These are phyloP conservation scores for Xylaria curta DNA, from an alignment of 495 filamentous ascomycete species.

Conservation along the genomic window DNA sequence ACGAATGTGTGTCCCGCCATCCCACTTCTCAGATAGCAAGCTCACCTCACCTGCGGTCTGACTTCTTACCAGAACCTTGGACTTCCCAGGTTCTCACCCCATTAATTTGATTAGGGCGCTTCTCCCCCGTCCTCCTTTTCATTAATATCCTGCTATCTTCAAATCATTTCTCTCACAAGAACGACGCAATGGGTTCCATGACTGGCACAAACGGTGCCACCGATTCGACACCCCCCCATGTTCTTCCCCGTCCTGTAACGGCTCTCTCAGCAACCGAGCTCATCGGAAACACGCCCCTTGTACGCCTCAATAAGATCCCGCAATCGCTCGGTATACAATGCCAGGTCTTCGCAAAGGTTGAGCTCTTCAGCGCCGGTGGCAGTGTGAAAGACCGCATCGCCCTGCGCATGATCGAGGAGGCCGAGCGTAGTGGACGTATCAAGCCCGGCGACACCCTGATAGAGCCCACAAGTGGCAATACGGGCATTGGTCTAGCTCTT, in stretches of 20 bases:
- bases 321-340: slow-evolving; percentile 87
- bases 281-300: slow-evolving; percentile 95
- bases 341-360: slow-evolving; percentile 91
- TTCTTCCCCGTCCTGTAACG: slow-evolving; percentile 36
- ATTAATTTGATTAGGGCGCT: background rate
- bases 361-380: slow-evolving; percentile 97
- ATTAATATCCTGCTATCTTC: background rate
- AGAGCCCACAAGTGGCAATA: slow-evolving; percentile 97
- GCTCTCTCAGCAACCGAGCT: slow-evolving; percentile 56
- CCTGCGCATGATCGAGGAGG: slow-evolving; percentile 96
- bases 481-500: slow-evolving; percentile 94
- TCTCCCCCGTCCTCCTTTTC: background rate
- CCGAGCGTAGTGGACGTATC: slow-evolving; percentile 88
- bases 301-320: slow-evolving; percentile 89
- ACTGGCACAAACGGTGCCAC: slow-evolving; percentile 24
- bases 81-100: background rate
- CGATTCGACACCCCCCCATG: slow-evolving; percentile 28
- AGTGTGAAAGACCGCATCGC: slow-evolving; percentile 98
- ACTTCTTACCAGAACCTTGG: background rate
- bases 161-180: background rate
- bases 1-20: slow-evolving; percentile 3
- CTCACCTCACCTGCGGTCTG: background rate
- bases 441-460: slow-evolving; percentile 97
- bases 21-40: background rate
- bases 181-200: slow-evolving; percentile 30